Evolutionary conservation across 2,329 filamentous ascomycete species (phyloP).

Genomic region (Colletotrichum orchidophilum): DNA sequence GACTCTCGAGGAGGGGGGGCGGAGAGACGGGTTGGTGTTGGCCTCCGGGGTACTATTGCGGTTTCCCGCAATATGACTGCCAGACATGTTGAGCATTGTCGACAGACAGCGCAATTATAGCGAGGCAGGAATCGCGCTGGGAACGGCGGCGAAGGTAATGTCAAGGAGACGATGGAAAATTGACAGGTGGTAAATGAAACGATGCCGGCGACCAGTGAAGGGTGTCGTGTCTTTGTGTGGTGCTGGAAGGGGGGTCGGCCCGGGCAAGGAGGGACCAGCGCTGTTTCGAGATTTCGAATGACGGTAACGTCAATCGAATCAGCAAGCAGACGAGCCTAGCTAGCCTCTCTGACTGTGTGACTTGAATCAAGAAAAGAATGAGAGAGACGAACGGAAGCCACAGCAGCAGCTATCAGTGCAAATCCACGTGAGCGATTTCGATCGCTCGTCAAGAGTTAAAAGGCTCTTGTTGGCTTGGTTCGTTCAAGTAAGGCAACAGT

Average conservation of each 20-base stretch:
- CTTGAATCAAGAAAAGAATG: neutral
- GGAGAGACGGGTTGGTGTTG: conserved; percentile 81
- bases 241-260: conserved; percentile 28
- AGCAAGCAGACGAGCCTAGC: neutral
- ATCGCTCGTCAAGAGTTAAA: neutral
- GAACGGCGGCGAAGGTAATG: conserved; percentile 17
- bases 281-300: conserved; percentile 32
- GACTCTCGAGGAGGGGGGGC: conserved; percentile 81
- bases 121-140: conserved; percentile 9
- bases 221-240: conserved; percentile 31
- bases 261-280: conserved; percentile 30
- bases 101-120: conserved; percentile 29
- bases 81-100: conserved; percentile 70
- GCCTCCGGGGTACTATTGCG: conserved; percentile 98
- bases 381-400: neutral
- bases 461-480: neutral
- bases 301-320: conserved; percentile 7
- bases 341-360: neutral
- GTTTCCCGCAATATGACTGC: conserved; percentile 78
- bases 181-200: conserved; percentile 32
- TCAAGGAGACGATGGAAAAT: conserved; percentile 12
- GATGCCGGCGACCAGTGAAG: conserved; percentile 26
- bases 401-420: neutral
- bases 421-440: neutral
- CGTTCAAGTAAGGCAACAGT: conserved; percentile 11